Evolutionary conservation across 2,329 filamentous ascomycete species (phyloP).

Genomic region (Diaporthe eres): DNA sequence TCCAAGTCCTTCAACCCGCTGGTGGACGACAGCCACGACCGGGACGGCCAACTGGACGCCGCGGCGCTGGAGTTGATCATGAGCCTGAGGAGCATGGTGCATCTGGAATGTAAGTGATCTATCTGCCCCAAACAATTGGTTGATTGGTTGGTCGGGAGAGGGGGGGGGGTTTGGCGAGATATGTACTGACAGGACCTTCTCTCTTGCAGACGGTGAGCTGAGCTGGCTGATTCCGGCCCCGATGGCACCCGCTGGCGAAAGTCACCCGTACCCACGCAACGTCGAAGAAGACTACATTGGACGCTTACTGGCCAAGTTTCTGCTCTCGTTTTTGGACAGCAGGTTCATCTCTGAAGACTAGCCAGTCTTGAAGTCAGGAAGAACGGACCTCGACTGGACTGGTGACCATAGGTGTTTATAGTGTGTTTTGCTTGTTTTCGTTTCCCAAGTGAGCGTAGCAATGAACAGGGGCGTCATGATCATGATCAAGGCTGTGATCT

Average conservation of each 20-base stretch:
- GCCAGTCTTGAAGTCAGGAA: not conserved
- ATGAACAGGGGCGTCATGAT: not conserved
- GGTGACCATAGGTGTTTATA: not conserved
- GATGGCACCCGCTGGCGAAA: conserved; percentile 56
- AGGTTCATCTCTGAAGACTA: conserved; percentile 60
- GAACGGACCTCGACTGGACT: not conserved
- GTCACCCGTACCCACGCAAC: conserved; percentile 62
- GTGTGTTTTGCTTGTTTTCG: conserved; percentile 11
- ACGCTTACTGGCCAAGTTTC: conserved; percentile 66
- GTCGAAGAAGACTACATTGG: conserved; percentile 66
- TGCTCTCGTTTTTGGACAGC: conserved; percentile 68
- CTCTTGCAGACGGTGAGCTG: conserved; percentile 54
- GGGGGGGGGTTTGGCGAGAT: no score
- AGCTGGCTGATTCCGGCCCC: conserved; percentile 62
- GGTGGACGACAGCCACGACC: conserved; percentile 58
- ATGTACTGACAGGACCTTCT: conserved; percentile 12
- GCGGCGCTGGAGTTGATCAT: conserved; percentile 62
- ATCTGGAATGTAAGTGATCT: conserved; percentile 58
- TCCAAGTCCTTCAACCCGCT: conserved; percentile 69
- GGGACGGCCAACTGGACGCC: conserved; percentile 61
- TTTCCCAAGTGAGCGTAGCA: not conserved
- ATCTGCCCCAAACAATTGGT: not conserved
- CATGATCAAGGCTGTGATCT: not conserved
- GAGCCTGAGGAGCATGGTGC: conserved; percentile 59
- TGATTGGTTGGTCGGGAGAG: not conserved